phyloP scores from a whole-genome alignment of 768 basidiomycete species.

The Grammothele lineata region DNA sequence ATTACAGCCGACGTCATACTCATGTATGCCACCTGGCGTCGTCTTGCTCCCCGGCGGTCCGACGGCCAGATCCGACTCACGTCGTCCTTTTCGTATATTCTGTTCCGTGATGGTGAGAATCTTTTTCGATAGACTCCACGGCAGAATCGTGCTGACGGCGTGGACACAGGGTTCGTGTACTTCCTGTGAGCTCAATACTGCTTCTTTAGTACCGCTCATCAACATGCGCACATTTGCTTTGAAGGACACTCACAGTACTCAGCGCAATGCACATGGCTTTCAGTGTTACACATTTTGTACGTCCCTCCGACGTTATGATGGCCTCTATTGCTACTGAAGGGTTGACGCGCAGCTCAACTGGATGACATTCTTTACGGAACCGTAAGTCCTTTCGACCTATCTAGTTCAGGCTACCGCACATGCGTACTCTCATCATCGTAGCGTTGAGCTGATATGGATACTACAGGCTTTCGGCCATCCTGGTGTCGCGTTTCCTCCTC shows the following conservation, averaged over 20 bases:
- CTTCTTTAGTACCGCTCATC: background rate
- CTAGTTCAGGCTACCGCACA: too few relatives aligned
- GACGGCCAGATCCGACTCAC: background rate
- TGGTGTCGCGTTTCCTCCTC: too few relatives aligned
- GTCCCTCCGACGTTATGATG: too few relatives aligned
- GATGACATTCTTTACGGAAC: background rate
- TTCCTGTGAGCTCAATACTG: background rate
- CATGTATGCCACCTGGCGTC: too few relatives aligned
- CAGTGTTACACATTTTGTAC: background rate
- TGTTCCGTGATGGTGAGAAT: background rate
- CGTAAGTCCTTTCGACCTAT: too few relatives aligned
- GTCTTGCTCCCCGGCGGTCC: background rate
- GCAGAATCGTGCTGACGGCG: too few relatives aligned
- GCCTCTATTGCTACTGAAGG: too few relatives aligned
- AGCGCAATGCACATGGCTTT: background rate
- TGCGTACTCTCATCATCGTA: too few relatives aligned
- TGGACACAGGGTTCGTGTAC: background rate
- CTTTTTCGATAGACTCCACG: background rate
- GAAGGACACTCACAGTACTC: background rate
- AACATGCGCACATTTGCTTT: background rate
- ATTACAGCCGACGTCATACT: background rate
- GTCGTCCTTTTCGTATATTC: background rate
- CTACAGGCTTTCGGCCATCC: too few relatives aligned
- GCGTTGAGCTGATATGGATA: too few relatives aligned
- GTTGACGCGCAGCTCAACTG: background rate